phyloP scores from a whole-genome alignment of 495 filamentous ascomycete species.

The Cercophora sp. region DNA sequence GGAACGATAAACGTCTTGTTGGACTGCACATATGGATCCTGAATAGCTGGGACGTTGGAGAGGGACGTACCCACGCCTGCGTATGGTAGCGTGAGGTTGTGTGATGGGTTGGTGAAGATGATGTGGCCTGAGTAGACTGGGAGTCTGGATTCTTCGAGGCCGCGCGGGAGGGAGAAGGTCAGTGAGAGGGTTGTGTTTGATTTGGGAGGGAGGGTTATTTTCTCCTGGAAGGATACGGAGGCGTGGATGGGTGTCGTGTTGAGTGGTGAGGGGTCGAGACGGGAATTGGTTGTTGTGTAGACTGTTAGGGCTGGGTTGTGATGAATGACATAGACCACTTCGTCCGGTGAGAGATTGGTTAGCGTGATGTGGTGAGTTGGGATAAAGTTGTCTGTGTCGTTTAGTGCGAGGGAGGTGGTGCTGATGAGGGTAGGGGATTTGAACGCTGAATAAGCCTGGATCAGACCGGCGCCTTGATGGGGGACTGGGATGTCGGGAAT shows the following conservation, averaged over 20 bases:
- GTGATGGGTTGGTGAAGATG: conserved; percentile 38
- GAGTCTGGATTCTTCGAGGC: conserved; percentile 30
- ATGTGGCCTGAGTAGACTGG: conserved; percentile 47
- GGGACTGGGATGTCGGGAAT: conserved; percentile 42
- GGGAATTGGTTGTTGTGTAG: conserved; percentile 32
- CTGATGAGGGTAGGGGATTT: conserved; percentile 43
- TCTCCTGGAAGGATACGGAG: conserved; percentile 10
- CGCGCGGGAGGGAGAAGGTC: conserved; percentile 33
- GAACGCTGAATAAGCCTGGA: conserved; percentile 50
- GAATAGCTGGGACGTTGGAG: conserved; percentile 28
- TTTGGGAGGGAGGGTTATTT: conserved; percentile 28
- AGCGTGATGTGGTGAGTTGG: conserved; percentile 39
- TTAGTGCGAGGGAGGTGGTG: conserved; percentile 48
- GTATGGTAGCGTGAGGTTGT: conserved; percentile 41
- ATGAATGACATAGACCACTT: conserved; percentile 39
- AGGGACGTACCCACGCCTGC: conserved; percentile 40
- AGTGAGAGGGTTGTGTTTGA: conserved; percentile 30
- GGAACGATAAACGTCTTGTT: conserved; percentile 35
- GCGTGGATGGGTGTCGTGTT: not conserved
- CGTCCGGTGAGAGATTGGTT: conserved; percentile 40
- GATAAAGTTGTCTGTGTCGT: conserved; percentile 49
- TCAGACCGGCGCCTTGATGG: conserved; percentile 50
- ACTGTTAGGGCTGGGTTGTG: conserved; percentile 32
- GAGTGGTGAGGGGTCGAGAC: conserved; percentile 16
- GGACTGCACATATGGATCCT: conserved; percentile 7